Evolutionary conservation across 371 early-diverging fungal genomes (phyloP).

Genomic region (Mortierella sp.): DNA sequence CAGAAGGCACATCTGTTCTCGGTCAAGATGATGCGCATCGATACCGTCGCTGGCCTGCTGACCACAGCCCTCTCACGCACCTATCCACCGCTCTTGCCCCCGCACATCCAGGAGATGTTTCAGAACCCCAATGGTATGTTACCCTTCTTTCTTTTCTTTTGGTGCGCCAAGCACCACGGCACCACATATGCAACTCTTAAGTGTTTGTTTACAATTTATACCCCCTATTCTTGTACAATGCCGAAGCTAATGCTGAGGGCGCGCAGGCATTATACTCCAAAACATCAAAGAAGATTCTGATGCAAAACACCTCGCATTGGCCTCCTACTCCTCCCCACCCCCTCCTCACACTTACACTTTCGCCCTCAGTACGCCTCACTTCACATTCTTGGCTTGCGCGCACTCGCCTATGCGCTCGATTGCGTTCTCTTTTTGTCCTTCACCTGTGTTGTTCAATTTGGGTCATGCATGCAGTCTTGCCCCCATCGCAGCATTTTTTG

Average conservation of each 20-base stretch:
- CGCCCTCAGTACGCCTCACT: too few relatives aligned
- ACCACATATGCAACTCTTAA: not conserved
- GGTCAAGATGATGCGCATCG: conserved; percentile 58
- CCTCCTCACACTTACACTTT: too few relatives aligned
- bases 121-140: conserved; percentile 52
- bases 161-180: not conserved
- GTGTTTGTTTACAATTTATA: not conserved
- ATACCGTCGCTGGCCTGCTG: conserved; percentile 50
- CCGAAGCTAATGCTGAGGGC: not conserved
- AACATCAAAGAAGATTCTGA: not conserved
- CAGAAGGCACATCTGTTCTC: conserved; percentile 43
- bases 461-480: too few relatives aligned
- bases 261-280: not conserved
- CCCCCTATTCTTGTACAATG: not conserved
- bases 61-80: conserved; percentile 54
- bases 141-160: not conserved
- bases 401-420: too few relatives aligned
- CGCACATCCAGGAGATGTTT: conserved; percentile 57
- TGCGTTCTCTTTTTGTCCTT: too few relatives aligned
- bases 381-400: too few relatives aligned
- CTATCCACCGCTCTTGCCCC: conserved; percentile 55
- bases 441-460: too few relatives aligned
- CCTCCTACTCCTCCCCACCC: not conserved
- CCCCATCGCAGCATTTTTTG: too few relatives aligned
- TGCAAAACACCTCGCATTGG: not conserved